Conservation (phyloP, 352 stramenopile genomes). For the Pythium sp. region DNA sequence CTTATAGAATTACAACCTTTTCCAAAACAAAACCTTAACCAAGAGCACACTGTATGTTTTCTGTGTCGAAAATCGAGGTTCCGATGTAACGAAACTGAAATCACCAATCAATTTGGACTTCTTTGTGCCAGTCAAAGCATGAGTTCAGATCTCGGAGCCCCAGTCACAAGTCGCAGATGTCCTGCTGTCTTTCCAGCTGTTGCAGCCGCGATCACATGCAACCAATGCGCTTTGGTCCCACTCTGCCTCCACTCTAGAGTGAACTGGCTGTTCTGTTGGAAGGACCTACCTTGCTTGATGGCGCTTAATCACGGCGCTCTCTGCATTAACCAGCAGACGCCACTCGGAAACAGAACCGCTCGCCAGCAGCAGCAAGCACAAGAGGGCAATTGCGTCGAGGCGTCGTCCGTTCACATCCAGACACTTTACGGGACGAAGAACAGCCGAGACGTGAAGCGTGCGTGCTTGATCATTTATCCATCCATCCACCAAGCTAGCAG, state of each 20-base stretch:
- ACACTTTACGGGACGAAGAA: not conserved
- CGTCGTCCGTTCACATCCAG: not conserved
- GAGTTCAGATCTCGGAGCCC: not conserved
- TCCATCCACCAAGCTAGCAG: not conserved
- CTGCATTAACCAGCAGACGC: not conserved
- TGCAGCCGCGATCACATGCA: not conserved
- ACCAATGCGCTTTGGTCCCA: not conserved
- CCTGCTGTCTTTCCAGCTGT: not conserved
- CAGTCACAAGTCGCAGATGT: not conserved
- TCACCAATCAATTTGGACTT: not conserved
- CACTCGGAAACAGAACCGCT: conserved; percentile 7
- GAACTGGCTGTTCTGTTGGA: conserved; percentile 6
- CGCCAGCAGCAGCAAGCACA: not conserved
- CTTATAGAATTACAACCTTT: too few species aligned
- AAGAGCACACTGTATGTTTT: not conserved
- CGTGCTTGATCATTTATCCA: not conserved
- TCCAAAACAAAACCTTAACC: not conserved
- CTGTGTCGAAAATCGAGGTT: not conserved
- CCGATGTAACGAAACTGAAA: not conserved
- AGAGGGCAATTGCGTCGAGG: not conserved
- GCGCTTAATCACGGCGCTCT: conserved; percentile 3
- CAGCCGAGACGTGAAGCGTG: not conserved
- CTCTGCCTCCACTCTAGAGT: not conserved
- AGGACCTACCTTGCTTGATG: not conserved
- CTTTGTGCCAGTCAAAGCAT: not conserved